Percentiles rank a stretch among this genome's conserved stretches.
These are phyloP conservation scores for Pichia exigua DNA, from an alignment of 805 yeast genomes.

Conservation along the genomic window DNA sequence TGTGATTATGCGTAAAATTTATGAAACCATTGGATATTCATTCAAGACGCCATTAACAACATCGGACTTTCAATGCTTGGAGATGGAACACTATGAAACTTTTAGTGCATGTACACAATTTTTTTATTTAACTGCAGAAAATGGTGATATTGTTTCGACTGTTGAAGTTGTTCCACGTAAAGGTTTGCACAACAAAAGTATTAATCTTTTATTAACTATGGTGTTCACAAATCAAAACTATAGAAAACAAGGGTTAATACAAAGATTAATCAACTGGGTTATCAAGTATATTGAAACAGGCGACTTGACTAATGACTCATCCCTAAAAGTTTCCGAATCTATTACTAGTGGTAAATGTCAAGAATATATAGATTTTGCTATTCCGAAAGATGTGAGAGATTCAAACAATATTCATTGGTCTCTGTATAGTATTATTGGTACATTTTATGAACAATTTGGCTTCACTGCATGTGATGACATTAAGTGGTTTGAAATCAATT, in stretches of 20 bases:
- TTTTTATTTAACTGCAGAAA: background rate
- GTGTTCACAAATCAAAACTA: constrained; percentile 8
- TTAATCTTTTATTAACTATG: constrained; percentile 1
- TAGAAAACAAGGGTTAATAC: constrained; percentile 7
- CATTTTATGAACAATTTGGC: constrained; percentile 7
- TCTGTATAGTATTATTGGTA: constrained; percentile 7
- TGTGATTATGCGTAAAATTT: background rate
- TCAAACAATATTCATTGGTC: constrained; percentile 5
- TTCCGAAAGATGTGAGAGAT: background rate
- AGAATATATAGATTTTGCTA: background rate
- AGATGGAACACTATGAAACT: background rate
- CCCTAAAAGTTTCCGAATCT: background rate
- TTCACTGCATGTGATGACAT: constrained; percentile 1
- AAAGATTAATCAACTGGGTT: constrained; percentile 1
- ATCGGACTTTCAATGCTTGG: background rate
- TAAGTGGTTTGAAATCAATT: background rate
- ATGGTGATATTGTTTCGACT: background rate
- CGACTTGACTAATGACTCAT: background rate
- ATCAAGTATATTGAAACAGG: constrained; percentile 7
- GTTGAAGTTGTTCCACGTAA: background rate
- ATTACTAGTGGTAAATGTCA: constrained; percentile 1
- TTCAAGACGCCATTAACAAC: background rate
- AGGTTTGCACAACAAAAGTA: background rate
- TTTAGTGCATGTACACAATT: background rate
- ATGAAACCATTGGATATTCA: background rate